Conservation (phyloP, 1,284 basidiomycete species). For the Heliocybe sulcata region DNA sequence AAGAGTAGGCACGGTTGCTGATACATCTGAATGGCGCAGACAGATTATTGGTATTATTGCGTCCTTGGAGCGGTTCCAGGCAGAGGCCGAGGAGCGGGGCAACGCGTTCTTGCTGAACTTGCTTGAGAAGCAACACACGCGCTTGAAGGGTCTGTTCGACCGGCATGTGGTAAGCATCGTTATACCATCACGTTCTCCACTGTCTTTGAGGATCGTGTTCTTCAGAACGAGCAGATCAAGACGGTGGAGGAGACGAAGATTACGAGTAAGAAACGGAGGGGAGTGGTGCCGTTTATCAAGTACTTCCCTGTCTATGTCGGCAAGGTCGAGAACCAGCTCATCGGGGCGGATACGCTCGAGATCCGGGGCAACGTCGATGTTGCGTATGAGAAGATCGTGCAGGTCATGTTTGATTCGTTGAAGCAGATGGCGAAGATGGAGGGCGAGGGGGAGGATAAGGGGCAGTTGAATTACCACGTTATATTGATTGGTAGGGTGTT, state of each 20-base stretch:
- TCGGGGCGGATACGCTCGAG: conserved; percentile 68
- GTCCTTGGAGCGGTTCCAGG: conserved; percentile 72
- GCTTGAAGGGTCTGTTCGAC: conserved; percentile 69
- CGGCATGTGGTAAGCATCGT: conserved; percentile 63
- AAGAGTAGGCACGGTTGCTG: background rate
- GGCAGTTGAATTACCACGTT: conserved; percentile 93
- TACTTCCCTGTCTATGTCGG: conserved; percentile 88
- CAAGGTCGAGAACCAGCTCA: conserved; percentile 83
- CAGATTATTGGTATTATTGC: conserved; percentile 84
- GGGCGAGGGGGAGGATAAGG: conserved; percentile 90
- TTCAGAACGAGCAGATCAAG: conserved; percentile 80
- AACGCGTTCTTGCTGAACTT: conserved; percentile 70
- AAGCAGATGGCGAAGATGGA: conserved; percentile 94
- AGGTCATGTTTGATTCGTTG: conserved; percentile 85
- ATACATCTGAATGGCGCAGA: conserved; percentile 32
- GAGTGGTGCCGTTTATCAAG: conserved; percentile 90
- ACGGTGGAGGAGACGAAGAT: conserved; percentile 89
- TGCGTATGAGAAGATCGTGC: conserved; percentile 84
- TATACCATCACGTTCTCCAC: background rate
- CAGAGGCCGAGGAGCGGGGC: conserved; percentile 73
- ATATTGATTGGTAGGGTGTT: conserved; percentile 78
- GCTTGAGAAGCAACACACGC: conserved; percentile 77
- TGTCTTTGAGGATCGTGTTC: background rate
- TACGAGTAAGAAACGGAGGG: conserved; percentile 87
- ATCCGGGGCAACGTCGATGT: conserved; percentile 76